A percentile compares a stretch with the other conserved stretches of the same genome.
Evolutionary conservation across 2,329 filamentous ascomycete genomes (phyloP).

Genomic region (Aschersonia sp.): DNA sequence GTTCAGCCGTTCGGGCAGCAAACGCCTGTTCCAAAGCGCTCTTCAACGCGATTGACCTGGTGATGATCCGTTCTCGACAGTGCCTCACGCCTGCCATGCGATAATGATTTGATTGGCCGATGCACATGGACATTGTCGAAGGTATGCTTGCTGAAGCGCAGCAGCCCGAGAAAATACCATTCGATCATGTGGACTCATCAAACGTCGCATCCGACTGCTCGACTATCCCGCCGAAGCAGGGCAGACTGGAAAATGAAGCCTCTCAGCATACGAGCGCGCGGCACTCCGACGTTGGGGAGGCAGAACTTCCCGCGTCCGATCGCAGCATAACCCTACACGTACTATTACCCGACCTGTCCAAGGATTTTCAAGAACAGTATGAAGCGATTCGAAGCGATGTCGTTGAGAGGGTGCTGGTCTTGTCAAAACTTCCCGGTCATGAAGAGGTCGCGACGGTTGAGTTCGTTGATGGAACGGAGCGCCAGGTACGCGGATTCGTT

Average conservation of each 20-base stretch:
- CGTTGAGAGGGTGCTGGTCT: conserved; percentile 21
- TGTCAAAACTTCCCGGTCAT: conserved; percentile 11
- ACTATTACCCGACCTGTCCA: conserved; percentile 13
- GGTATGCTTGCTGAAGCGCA: neutral
- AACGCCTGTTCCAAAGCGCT: neutral
- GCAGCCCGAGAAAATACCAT: neutral
- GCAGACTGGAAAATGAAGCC: neutral
- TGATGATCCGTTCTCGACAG: neutral
- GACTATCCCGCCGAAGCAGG: neutral
- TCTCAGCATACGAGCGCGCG: neutral
- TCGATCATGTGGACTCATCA: neutral
- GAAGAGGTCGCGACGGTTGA: conserved; percentile 22
- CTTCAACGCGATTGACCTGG: too few species aligned
- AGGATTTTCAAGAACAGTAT: conserved; percentile 15
- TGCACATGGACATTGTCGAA: conserved; percentile 8
- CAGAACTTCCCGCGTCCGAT: neutral
- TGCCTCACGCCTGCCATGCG: neutral
- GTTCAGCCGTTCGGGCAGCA: neutral
- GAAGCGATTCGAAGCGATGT: conserved; percentile 17
- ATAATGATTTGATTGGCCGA: neutral
- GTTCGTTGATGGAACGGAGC: conserved; percentile 30
- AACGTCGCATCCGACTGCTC: conserved; percentile 7
- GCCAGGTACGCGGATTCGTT: conserved; percentile 18
- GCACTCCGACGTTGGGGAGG: neutral
- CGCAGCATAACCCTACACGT: conserved; percentile 13